Conservation (phyloP, 768 basidiomycete species). For the Pulveroboletus sp. region DNA sequence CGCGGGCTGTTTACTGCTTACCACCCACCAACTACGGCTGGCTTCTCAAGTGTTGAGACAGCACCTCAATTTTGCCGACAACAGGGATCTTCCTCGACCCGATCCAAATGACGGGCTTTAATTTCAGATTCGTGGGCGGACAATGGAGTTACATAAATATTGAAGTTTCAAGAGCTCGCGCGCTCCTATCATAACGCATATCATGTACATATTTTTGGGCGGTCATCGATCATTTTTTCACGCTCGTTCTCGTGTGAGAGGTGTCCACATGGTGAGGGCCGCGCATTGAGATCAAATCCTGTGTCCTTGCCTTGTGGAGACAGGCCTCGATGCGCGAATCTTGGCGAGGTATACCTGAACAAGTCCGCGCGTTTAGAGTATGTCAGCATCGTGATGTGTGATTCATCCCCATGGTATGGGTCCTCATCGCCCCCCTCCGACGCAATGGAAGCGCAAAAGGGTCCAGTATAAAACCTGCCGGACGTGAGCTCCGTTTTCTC, state of each 20-base stretch:
- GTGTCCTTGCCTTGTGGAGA: not conserved
- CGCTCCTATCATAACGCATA: not conserved
- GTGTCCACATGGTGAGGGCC: not conserved
- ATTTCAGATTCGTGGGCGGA: constrained; percentile 2
- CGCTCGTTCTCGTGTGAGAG: not conserved
- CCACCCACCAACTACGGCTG: constrained; percentile 14
- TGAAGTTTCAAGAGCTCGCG: not conserved
- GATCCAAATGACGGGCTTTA: constrained; percentile 31
- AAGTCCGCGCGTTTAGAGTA: constrained; percentile 1
- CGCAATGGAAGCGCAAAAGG: not conserved
- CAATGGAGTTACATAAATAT: not conserved
- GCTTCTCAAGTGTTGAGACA: constrained; percentile 17
- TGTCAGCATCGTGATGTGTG: not conserved
- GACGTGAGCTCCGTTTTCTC: not conserved
- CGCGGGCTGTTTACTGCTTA: constrained; percentile 17
- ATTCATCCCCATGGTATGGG: not conserved
- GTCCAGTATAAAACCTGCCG: constrained; percentile 10
- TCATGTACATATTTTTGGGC: constrained; percentile 2
- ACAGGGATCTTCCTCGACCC: constrained; percentile 27
- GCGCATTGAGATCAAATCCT: not conserved
- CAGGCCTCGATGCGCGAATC: not conserved
- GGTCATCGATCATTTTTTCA: too few species aligned
- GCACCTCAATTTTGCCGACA: constrained; percentile 19
- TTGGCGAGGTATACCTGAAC: too few species aligned
- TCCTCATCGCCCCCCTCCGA: not conserved